Conservation (phyloP, 352 stramenopile genomes). For the Phytophthora sansomeana region DNA sequence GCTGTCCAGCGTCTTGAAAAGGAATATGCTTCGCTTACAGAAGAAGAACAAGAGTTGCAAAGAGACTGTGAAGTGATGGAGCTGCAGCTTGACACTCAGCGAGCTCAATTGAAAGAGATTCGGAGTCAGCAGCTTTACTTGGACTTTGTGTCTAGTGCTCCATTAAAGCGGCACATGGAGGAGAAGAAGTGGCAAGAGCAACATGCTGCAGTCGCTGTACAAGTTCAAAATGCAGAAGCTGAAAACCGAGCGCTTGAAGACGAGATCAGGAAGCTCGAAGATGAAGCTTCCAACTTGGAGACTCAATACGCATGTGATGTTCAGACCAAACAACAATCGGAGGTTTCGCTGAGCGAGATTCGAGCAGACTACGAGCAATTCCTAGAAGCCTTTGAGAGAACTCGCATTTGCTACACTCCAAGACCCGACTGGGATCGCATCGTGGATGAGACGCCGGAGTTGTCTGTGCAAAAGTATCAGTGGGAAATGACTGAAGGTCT, state of each 20-base stretch:
- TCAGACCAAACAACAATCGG: constrained; percentile 21
- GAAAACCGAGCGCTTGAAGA: constrained; percentile 56
- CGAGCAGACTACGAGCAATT: constrained; percentile 38
- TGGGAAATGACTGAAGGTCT: constrained; percentile 51
- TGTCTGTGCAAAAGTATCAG: constrained; percentile 62
- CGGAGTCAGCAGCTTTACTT: constrained; percentile 60
- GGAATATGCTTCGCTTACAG: constrained; percentile 55
- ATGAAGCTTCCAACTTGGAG: constrained; percentile 45
- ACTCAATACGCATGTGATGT: constrained; percentile 50
- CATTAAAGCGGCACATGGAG: constrained; percentile 67
- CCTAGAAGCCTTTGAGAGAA: constrained; percentile 35
- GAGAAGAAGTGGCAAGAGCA: constrained; percentile 70
- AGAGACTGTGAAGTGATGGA: constrained; percentile 56
- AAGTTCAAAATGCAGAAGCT: constrained; percentile 42
- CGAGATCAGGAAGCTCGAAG: constrained; percentile 47
- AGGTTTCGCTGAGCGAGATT: constrained; percentile 31
- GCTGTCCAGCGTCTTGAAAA: constrained; percentile 53
- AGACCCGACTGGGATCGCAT: constrained; percentile 71
- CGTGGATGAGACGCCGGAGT: constrained; percentile 64
- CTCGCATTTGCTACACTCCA: constrained; percentile 70
- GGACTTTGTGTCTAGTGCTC: constrained; percentile 63
- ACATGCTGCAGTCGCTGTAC: constrained; percentile 36
- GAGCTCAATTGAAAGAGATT: constrained; percentile 48
- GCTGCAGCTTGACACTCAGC: constrained; percentile 52
- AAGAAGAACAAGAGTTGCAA: constrained; percentile 50